phyloP scores from a whole-genome alignment of 2,329 filamentous ascomycete genomes.

The Fusarium zealandicum region DNA sequence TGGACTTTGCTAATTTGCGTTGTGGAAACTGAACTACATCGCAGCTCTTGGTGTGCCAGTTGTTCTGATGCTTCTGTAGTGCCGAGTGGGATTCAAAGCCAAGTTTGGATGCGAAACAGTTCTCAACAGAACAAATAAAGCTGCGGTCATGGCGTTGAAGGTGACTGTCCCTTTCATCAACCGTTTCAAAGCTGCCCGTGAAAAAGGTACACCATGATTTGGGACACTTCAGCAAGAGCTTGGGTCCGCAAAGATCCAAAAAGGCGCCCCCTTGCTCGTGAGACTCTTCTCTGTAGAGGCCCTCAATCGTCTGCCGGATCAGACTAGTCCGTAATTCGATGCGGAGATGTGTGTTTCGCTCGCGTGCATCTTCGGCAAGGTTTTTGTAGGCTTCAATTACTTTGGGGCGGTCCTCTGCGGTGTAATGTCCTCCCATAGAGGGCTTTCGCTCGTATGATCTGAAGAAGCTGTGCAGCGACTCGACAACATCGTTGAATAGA shows the following conservation, averaged over 20 bases:
- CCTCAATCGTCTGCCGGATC: constrained; percentile 10
- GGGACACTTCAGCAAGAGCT: constrained; percentile 4
- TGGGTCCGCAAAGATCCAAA: not conserved
- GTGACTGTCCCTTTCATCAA: constrained; percentile 2
- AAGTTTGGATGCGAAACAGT: not conserved
- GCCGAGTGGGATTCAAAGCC: constrained; percentile 1
- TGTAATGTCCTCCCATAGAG: not conserved
- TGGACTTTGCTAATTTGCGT: not conserved
- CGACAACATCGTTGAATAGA: not conserved
- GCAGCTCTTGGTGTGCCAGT: not conserved
- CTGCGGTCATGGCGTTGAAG: constrained; percentile 8
- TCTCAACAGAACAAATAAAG: constrained; percentile 2
- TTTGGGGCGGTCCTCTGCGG: no score
- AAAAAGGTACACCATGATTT: constrained; percentile 28
- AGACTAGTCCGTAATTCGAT: constrained; percentile 5
- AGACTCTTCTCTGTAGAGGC: not conserved
- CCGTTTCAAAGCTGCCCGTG: not conserved
- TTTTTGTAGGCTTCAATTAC: not conserved
- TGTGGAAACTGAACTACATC: not conserved
- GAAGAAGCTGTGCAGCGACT: not conserved
- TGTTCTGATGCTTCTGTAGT: not conserved
- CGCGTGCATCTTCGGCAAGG: not conserved
- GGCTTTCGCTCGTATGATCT: not conserved
- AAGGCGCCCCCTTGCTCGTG: not conserved
- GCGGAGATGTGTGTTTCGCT: not conserved